Evolutionary conservation across 192 early-diverging fungal genomes (phyloP), one percentile per base, ranked within the genome.

Genomic region (Linnemannia exigua): DNA sequence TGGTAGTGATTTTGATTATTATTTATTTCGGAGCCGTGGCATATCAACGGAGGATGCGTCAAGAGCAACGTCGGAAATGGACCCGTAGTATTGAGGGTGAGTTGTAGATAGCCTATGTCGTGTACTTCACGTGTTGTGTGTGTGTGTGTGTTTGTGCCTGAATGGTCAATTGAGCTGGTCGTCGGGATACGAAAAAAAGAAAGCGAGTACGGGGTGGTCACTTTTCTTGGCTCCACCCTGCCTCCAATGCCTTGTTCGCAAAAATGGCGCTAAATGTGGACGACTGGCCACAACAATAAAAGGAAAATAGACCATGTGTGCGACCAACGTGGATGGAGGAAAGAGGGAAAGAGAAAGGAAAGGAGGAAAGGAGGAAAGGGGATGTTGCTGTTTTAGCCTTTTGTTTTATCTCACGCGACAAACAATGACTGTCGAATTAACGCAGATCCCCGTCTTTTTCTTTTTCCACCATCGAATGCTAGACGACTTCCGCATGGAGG

Each of bases 51-150:
- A 44, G 74, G 36, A 86, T 76, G 69, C 58, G 75, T 31, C 69
- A 58, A 17, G n/a, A 74, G 17, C 79, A 86, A 38, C 67, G 72
- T 48, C 28, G 74, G 20, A 86, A 86, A 38, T 86, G 84, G 84
- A 86, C 75, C 31, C 67, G 70, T 38, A 37, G 58, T 48, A 50
- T 66, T 35, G 77, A 79, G 68, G 84, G 84, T 86, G 73, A 70
- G 67, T 8, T 77, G 16, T 66, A 4, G 67, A 50, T 68, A 8
- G 3, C 51, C n/a, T 15, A n/a, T n/a, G n/a, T n/a, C 44, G 25
- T 38, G 25, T 46, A n/a, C 41, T 16, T 47, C 8, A 12, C 19
- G 61, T 19, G 14, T 61, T 28, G 19, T 1, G 31, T 28, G 31
- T 46, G 35, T 52, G 50, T 8, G 22, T 38, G 44, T 46, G 6